phyloP scores from a whole-genome alignment of 1,139 yeast species.

The Yamadazyma diospyri region DNA sequence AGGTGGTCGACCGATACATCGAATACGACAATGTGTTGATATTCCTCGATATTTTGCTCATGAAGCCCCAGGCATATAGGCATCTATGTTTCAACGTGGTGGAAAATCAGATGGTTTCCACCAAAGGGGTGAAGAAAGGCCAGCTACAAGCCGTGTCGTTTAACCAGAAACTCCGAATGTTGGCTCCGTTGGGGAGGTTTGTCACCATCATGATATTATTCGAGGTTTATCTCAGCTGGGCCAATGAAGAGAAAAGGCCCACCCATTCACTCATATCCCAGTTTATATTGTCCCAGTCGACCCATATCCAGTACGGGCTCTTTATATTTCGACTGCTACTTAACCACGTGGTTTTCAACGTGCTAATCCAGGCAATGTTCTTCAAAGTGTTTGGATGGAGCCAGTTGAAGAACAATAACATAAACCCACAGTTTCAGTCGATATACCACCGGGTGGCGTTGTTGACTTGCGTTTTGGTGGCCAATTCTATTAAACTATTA shows the following conservation, averaged over 20 bases:
- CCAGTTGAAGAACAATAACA: conserved; percentile 17
- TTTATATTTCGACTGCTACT: conserved; percentile 61
- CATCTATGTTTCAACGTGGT: conserved; percentile 79
- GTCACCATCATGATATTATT: conserved; percentile 69
- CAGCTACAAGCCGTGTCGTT: not conserved
- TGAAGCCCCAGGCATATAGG: conserved; percentile 87
- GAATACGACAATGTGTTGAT: conserved; percentile 84
- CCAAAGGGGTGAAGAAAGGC: conserved; percentile 5
- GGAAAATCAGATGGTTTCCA: conserved; percentile 27
- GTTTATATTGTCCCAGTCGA: conserved; percentile 41
- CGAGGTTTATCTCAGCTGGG: conserved; percentile 92
- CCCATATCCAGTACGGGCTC: conserved; percentile 59
- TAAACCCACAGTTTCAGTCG: conserved; percentile 16
- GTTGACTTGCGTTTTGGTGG: conserved; percentile 65
- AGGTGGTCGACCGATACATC: conserved; percentile 84
- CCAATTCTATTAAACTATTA: conserved; percentile 75
- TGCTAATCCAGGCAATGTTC: conserved; percentile 41
- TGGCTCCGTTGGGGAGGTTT: conserved; percentile 40
- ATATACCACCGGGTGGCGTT: conserved; percentile 38
- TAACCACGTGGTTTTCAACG: conserved; percentile 56
- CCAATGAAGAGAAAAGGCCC: conserved; percentile 68
- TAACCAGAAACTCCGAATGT: not conserved
- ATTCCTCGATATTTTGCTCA: conserved; percentile 74
- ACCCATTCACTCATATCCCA: conserved; percentile 23
- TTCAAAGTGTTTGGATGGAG: conserved; percentile 35